phyloP scores from a whole-genome alignment of 2,329 filamentous ascomycete species.

The Diaporthe humulicola region DNA sequence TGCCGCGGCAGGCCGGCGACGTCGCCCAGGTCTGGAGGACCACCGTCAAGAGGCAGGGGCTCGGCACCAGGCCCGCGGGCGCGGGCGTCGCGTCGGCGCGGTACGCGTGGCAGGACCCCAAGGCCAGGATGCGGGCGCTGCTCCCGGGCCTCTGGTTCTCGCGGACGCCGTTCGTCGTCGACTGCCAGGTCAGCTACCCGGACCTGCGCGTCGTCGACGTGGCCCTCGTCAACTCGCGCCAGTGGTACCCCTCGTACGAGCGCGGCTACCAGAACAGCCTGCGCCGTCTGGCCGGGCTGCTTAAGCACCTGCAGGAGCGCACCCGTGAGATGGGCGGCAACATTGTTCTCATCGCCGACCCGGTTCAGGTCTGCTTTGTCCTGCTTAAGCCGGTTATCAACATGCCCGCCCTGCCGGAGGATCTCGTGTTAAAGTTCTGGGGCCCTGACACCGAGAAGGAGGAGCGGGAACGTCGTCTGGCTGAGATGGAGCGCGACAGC shows the following conservation, averaged over 20 bases:
- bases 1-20: not conserved
- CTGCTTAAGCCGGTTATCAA: slow-evolving; percentile 15
- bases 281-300: slow-evolving; percentile 12
- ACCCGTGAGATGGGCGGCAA: slow-evolving; percentile 29
- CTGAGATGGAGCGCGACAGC: not conserved
- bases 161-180: slow-evolving; percentile 33
- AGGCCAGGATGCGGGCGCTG: not conserved
- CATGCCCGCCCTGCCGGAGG: slow-evolving; percentile 13
- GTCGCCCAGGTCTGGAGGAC: slow-evolving; percentile 12
- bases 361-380: slow-evolving; percentile 9
- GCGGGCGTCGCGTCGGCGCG: slow-evolving; percentile 22
- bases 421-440: slow-evolving; percentile 29
- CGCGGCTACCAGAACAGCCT: slow-evolving; percentile 10
- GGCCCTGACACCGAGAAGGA: not conserved
- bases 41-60: slow-evolving; percentile 7
- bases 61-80: not conserved
- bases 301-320: slow-evolving; percentile 7
- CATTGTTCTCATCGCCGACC: slow-evolving; percentile 29
- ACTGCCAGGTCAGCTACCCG: slow-evolving; percentile 9
- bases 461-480: not conserved
- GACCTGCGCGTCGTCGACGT: not conserved
- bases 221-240: not conserved
- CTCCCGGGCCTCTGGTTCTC: slow-evolving; percentile 35
- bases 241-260: slow-evolving; percentile 26
- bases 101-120: not conserved